Evolutionary conservation across 2,329 filamentous ascomycete species (phyloP), one percentile per base, ranked within the genome.

Genomic region (Tolypocladium cylindrosporum): DNA sequence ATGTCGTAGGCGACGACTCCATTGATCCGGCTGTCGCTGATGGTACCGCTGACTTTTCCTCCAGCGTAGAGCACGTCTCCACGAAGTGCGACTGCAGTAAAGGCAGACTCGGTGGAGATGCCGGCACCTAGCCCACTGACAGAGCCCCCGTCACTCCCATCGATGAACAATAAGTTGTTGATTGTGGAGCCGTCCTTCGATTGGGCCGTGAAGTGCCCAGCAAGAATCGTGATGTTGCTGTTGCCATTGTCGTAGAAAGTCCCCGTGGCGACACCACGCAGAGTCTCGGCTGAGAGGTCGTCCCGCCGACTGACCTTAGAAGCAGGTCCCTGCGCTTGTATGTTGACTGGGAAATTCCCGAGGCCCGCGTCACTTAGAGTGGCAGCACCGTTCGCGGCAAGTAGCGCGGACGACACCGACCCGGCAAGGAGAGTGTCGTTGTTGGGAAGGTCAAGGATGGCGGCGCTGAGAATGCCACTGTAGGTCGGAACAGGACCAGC

Each of bases 1-100:
- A 99, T 77, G 68, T 97, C 85, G 71, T 94, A 97, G 0, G 88
- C 81, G 40, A 97, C 75, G 16, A 99, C 76, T 2, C 93, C 94
- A 60, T 80, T 84, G 55, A 97, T 76, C 19, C 74, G 73, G 27
- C 77, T 81, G 37, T 80, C 80, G 56, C 83, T 80, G 51, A 93
- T 77, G 1, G 75, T 84, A 53, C 93, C 94, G 31, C 83, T 87
- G 50, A 99, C 76, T 45, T 81, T 82, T 27, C 94, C 95, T 64
- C 93, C 94, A 31, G 90, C 91, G 67, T 87, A 97, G 4, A 97
- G 79, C 24, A 82, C 81, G 58, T 86, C 82, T 14, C 79, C 81
- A 51, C 85, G 77, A 16, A 90, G 75, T 21, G 84, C 86, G 61
- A 97, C 74, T 2, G 91, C 79, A 34, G 86, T 73, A 69, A 97